phyloP scores from a whole-genome alignment of 106 monocot species.

The Allium fistulosum region DNA sequence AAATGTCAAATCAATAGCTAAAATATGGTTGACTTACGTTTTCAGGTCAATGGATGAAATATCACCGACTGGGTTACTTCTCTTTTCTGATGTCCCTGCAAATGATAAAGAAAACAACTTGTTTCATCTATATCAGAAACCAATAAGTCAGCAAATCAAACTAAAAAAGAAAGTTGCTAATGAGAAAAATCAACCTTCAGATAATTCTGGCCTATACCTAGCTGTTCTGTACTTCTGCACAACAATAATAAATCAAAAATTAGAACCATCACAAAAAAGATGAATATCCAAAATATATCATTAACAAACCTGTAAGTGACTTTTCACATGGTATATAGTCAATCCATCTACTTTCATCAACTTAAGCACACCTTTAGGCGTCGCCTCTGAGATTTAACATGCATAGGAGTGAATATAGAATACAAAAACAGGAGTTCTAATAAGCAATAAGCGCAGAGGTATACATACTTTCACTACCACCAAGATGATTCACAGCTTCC shows the following conservation, averaged over 20 bases:
- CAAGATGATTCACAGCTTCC: slow-evolving; percentile 82
- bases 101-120: slow-evolving; percentile 2
- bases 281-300: neutral
- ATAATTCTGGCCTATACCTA: slow-evolving; percentile 60
- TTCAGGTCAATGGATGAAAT: slow-evolving; percentile 55
- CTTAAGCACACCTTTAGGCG: slow-evolving; percentile 93
- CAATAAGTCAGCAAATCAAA: neutral
- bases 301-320: slow-evolving; percentile 77
- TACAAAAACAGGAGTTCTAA: neutral
- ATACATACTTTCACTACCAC: slow-evolving; percentile 80
- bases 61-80: slow-evolving; percentile 28
- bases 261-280: neutral
- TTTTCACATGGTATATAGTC: slow-evolving; percentile 99
- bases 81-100: slow-evolving; percentile 66
- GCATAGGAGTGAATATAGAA: neutral
- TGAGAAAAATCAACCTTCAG: slow-evolving; percentile 47
- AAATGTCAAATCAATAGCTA: no score
- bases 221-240: slow-evolving; percentile 88
- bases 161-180: neutral
- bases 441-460: neutral
- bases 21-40: slow-evolving; percentile 33
- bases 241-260: neutral
- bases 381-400: slow-evolving; percentile 43
- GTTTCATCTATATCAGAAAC: neutral
- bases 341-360: slow-evolving; percentile 84